Evolutionary conservation across 768 basidiomycete species (phyloP), one percentile per base, ranked within the genome.

Genomic region (Piloderma croceum): DNA sequence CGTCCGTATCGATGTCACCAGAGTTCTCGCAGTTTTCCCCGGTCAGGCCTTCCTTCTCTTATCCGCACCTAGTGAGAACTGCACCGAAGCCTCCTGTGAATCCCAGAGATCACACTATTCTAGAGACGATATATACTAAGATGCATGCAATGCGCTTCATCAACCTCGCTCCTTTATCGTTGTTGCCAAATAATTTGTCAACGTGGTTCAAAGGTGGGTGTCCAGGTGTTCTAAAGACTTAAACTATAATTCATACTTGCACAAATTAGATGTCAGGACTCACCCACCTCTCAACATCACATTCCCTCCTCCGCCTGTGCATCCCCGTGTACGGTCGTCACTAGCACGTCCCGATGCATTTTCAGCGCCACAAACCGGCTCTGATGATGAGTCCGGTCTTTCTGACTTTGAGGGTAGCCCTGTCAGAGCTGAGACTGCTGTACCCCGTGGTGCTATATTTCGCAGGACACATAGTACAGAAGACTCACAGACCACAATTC

Each of bases 121-220:
- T 88, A 18, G 77, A 81, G 49, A 61, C 60, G 33, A 79, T 85
- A 9, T 87, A 84, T 62, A 69, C 63, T 15, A 77, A 80, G 47
- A 79, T 82, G 76, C 79, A 85, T 20, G 73, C 73, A 5, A 65
- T 75, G 11, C 64, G 81, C 24, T 86, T 83, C 50, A 78, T 88
- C 50, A 86, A 86, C 53, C 58, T 74, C 3, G 61, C 74, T 18
- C 83, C 84, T 2, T 54, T 85, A 12, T 77, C 80, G 2, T 48
- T 86, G 31, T 59, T 88, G 36, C 62, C 69, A 11, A 80, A 78
- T 46, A 64, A 68, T 6, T 57, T 87, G 13, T 70, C 73, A 11
- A 51, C 76, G 40, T 73, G 83, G 60, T 82, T 88, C 52, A 71
- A 68, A 60, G 78, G 84, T 79, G 43, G 45, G 65, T 55, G 13